phyloP scores from a whole-genome alignment of 768 basidiomycete genomes.

The Rubroboletus satanas region DNA sequence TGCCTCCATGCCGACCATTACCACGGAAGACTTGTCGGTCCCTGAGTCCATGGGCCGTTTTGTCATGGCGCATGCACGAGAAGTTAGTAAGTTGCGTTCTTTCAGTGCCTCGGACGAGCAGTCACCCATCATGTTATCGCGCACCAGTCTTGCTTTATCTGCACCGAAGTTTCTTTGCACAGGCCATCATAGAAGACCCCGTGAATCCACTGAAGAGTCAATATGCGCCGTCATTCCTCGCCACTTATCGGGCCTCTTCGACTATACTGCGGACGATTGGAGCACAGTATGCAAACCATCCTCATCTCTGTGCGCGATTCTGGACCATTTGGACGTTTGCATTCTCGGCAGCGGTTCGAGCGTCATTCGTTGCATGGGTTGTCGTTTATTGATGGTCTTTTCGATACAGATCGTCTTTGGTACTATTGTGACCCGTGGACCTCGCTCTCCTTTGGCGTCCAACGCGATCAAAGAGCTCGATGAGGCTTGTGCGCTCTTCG shows the following conservation, averaged over 20 bases:
- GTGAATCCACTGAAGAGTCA: slow-evolving; percentile 61
- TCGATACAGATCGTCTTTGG: slow-evolving; percentile 65
- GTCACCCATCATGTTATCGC: slow-evolving; percentile 4
- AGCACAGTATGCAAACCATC: slow-evolving; percentile 45
- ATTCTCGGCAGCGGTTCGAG: slow-evolving; percentile 50
- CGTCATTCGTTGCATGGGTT: not conserved
- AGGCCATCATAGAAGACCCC: slow-evolving; percentile 66
- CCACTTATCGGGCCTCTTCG: slow-evolving; percentile 55
- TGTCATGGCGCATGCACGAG: slow-evolving; percentile 34
- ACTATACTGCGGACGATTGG: slow-evolving; percentile 51
- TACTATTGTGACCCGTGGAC: slow-evolving; percentile 71
- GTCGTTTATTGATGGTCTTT: not conserved
- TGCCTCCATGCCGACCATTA: slow-evolving; percentile 11
- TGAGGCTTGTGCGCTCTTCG: slow-evolving; percentile 61
- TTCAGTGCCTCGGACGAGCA: not conserved
- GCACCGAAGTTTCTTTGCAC: slow-evolving; percentile 66
- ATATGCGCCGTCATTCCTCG: slow-evolving; percentile 63
- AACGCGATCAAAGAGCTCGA: slow-evolving; percentile 70
- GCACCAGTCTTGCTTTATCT: slow-evolving; percentile 55
- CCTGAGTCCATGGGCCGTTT: slow-evolving; percentile 38
- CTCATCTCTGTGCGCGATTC: slow-evolving; percentile 48
- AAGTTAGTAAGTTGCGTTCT: slow-evolving; percentile 33
- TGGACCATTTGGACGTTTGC: slow-evolving; percentile 64
- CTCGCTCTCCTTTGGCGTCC: slow-evolving; percentile 61
- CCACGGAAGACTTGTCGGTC: slow-evolving; percentile 12